Conservation (phyloP, 2,329 filamentous ascomycete genomes). For the Pyrenochaeta sp. region DNA sequence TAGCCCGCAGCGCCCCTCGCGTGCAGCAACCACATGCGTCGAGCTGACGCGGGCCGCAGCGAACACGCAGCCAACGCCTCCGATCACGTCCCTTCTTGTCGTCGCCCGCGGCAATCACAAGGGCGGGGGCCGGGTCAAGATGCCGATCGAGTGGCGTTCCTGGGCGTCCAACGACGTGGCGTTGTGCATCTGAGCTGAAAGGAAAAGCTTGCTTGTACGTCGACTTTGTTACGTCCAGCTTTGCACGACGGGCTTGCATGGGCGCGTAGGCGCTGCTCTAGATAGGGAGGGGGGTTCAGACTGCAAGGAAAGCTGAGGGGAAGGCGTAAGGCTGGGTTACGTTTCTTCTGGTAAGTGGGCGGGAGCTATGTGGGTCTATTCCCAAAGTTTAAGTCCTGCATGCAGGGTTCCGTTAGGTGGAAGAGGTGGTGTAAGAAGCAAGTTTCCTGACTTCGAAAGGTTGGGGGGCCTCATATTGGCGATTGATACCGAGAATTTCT, state of each 20-base stretch:
- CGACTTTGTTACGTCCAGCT: not conserved
- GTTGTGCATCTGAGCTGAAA: conserved; percentile 7
- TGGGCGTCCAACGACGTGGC: not conserved
- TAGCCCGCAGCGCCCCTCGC: not conserved
- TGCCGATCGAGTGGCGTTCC: not conserved
- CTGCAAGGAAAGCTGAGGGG: too few relatives aligned
- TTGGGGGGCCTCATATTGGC: too few relatives aligned
- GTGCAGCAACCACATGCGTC: not conserved
- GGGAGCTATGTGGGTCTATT: not conserved
- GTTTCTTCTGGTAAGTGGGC: not conserved
- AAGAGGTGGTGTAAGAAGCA: not conserved
- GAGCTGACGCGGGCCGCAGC: not conserved
- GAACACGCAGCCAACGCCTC: not conserved
- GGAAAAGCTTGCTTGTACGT: conserved; percentile 6
- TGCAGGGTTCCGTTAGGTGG: not conserved
- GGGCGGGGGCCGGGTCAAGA: not conserved
- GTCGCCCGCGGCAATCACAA: too few relatives aligned
- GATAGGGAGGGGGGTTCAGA: too few relatives aligned
- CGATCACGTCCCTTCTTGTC: too few relatives aligned
- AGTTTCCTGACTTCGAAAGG: not conserved
- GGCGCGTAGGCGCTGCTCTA: not conserved
- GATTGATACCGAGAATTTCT: too few relatives aligned
- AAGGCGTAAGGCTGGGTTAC: too few relatives aligned
- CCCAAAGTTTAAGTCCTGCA: not conserved
- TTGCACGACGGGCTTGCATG: not conserved